Evolutionary conservation across 495 filamentous ascomycete genomes (phyloP).

Genomic region (Podospora comata): DNA sequence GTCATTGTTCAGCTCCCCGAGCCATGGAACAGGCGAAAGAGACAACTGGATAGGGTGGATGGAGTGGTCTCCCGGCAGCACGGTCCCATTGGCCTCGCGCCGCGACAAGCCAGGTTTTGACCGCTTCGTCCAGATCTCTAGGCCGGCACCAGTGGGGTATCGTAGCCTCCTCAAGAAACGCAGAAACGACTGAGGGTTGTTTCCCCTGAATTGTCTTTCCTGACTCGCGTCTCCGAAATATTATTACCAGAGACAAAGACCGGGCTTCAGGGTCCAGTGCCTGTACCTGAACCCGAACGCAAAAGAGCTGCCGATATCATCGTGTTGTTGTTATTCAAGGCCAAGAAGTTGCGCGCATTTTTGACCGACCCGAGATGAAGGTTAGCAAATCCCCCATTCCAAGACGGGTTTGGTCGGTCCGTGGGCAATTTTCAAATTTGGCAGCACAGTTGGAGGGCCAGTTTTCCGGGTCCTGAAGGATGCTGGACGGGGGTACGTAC

Average conservation of each 20-base stretch:
- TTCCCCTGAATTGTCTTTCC: constrained; percentile 1
- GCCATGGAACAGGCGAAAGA: background rate
- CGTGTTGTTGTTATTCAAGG: background rate
- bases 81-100: constrained; percentile 17
- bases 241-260: background rate
- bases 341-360: constrained; percentile 8
- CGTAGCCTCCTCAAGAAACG: constrained; percentile 2
- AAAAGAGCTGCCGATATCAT: background rate
- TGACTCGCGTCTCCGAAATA: background rate
- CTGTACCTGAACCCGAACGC: constrained; percentile 1
- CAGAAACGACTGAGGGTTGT: constrained; percentile 12
- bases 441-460: background rate
- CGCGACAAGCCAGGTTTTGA: constrained; percentile 15
- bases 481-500: background rate
- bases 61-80: constrained; percentile 16
- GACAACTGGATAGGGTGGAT: background rate
- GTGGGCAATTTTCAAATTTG: constrained; percentile 9
- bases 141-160: constrained; percentile 17
- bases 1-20: background rate
- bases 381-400: constrained; percentile 5
- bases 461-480: background rate
- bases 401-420: constrained; percentile 12
- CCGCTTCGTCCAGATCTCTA: constrained; percentile 20
- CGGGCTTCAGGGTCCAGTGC: constrained; percentile 6
- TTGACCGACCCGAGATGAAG: constrained; percentile 12